phyloP scores from a whole-genome alignment of 1,284 basidiomycete species.

The Austroboletus novae-zelandiae region DNA sequence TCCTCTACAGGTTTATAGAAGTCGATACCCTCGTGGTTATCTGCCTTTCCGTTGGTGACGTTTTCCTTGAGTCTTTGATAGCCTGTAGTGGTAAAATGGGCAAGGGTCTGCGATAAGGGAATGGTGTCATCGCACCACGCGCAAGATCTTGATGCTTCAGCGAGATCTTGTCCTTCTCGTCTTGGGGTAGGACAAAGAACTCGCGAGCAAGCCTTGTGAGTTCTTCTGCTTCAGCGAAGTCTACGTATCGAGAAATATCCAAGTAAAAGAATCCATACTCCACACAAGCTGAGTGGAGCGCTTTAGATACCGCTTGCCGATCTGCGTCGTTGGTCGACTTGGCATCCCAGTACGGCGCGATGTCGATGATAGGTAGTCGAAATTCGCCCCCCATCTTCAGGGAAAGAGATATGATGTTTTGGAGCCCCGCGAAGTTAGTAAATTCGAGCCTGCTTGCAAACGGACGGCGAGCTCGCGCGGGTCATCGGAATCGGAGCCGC shows the following conservation, averaged over 20 bases:
- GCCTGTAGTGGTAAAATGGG: conserved; percentile 40
- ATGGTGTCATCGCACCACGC: conserved; percentile 50
- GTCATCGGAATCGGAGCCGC: too few relatives aligned
- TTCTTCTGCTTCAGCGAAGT: conserved; percentile 60
- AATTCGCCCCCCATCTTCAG: conserved; percentile 14
- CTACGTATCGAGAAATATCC: conserved; percentile 58
- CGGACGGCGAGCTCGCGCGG: too few relatives aligned
- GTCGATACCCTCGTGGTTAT: conserved; percentile 84
- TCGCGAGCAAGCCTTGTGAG: conserved; percentile 59
- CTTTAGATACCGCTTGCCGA: conserved; percentile 46
- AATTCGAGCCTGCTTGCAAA: too few relatives aligned
- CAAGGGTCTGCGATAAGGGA: not conserved
- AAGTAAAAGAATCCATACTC: conserved; percentile 88
- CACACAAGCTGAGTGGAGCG: conserved; percentile 71
- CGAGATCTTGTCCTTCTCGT: conserved; percentile 69
- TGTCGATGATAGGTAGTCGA: conserved; percentile 47
- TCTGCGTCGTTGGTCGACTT: conserved; percentile 10
- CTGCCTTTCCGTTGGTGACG: conserved; percentile 79
- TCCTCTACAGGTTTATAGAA: conserved; percentile 71
- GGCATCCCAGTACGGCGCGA: conserved; percentile 51
- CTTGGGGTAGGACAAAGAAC: conserved; percentile 71
- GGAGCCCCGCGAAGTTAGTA: conserved; percentile 1
- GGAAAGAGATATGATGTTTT: not conserved
- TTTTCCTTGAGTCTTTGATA: conserved; percentile 76
- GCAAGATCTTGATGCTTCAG: conserved; percentile 68